Evolutionary conservation across 2,329 filamentous ascomycete species (phyloP).

Genomic region (Colletotrichum noveboracense): DNA sequence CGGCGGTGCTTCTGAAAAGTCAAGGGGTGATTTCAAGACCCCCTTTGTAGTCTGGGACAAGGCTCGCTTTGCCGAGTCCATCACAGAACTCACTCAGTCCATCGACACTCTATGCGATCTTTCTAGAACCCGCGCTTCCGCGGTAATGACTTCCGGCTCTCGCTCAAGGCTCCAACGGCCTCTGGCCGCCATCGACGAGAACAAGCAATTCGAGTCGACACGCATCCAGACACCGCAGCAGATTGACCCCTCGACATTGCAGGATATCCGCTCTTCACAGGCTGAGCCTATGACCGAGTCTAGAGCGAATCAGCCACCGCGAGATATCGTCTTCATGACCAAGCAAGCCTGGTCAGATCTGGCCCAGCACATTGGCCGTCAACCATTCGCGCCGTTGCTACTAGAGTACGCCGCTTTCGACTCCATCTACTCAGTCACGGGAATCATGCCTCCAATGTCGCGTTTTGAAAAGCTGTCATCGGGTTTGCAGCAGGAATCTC

Average conservation of each 20-base stretch:
- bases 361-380: slow-evolving; percentile 43
- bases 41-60: slow-evolving; percentile 71
- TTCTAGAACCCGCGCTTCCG: slow-evolving; percentile 66
- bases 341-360: slow-evolving; percentile 58
- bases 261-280: slow-evolving; percentile 49
- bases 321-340: slow-evolving; percentile 55
- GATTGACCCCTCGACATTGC: slow-evolving; percentile 60
- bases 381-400: slow-evolving; percentile 62
- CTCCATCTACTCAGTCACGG: slow-evolving; percentile 65
- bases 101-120: slow-evolving; percentile 83
- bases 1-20: slow-evolving; percentile 41
- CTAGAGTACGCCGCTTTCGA: slow-evolving; percentile 75
- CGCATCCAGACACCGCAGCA: slow-evolving; percentile 66
- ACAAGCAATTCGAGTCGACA: slow-evolving; percentile 61
- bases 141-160: slow-evolving; percentile 36
- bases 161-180: slow-evolving; percentile 41
- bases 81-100: slow-evolving; percentile 75
- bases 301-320: slow-evolving; percentile 29
- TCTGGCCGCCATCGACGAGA: slow-evolving; percentile 45
- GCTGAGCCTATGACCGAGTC: slow-evolving; percentile 32
- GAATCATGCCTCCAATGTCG: slow-evolving; percentile 69
- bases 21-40: slow-evolving; percentile 54
- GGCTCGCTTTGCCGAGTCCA: slow-evolving; percentile 75
- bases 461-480: slow-evolving; percentile 68
- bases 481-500: slow-evolving; percentile 60